phyloP scores from a whole-genome alignment of 306 rosid species.

The Ziziphus jujuba region DNA sequence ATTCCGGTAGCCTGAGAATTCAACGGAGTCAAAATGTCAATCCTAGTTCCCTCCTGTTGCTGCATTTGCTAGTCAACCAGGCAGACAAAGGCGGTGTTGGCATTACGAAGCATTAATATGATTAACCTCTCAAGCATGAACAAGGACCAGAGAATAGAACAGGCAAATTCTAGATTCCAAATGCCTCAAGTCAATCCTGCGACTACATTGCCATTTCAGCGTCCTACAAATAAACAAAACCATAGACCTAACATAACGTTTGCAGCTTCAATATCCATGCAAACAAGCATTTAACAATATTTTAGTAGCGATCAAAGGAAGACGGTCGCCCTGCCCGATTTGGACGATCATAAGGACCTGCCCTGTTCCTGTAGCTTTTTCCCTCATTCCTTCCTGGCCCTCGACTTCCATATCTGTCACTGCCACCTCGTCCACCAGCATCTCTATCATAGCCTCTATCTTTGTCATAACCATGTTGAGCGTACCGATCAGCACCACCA shows the following conservation, averaged over 20 bases:
- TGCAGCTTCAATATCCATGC: conserved; percentile 14
- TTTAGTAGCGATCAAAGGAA: conserved; percentile 74
- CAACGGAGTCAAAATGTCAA: too few relatives aligned
- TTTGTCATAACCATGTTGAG: conserved; percentile 81
- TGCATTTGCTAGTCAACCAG: too few relatives aligned
- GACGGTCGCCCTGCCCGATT: conserved; percentile 63
- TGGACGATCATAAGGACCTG: conserved; percentile 85
- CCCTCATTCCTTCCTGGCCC: conserved; percentile 68
- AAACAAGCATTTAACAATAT: background rate
- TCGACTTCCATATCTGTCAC: conserved; percentile 67
- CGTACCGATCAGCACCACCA: conserved; percentile 64
- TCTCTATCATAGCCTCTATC: conserved; percentile 76
- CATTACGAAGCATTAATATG: too few relatives aligned
- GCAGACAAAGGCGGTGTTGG: too few relatives aligned
- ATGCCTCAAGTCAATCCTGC: conserved; percentile 30
- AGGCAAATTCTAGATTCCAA: conserved; percentile 18
- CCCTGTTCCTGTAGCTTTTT: conserved; percentile 65
- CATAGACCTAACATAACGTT: conserved; percentile 22
- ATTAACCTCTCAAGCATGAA: background rate
- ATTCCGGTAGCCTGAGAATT: too few relatives aligned
- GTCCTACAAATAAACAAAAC: conserved; percentile 20
- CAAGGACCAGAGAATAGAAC: conserved; percentile 6
- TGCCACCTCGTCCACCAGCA: conserved; percentile 57
- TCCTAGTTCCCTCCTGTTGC: too few relatives aligned
- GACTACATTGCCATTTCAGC: conserved; percentile 20